Evolutionary conservation across 495 filamentous ascomycete genomes (phyloP), one percentile per base, ranked within the genome.

Genomic region (Aspergillus homomorphus): DNA sequence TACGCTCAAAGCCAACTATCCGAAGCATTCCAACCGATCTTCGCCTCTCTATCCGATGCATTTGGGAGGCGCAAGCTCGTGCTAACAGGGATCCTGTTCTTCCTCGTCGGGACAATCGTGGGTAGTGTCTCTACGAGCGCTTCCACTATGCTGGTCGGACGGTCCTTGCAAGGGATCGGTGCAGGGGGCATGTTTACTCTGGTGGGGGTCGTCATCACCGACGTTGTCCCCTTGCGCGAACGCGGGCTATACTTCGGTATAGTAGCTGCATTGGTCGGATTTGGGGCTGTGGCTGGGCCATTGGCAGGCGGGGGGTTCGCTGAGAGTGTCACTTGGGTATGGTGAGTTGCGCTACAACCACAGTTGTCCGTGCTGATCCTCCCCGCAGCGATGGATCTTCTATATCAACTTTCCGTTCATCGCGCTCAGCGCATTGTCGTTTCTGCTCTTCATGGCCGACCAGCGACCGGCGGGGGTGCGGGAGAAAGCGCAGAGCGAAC

Each of bases 371-470:
- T n/a, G n/a, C n/a, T n/a, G n/a, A n/a, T n/a, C n/a, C n/a, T 8
- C 16, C 22, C 18, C 16, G 21, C 51, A 62, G 82, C 53, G 82
- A 30, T 86, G 83, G 85, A 81, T 84, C 54, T 89, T 88, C 65
- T 89, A 84, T 69, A 81, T 90, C 64, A 90, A 89, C 64, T 69
- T 88, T 16, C 67, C 77, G 18, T 71, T 87, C n/a, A 77, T 77
- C 41, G 84, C 65, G 5, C 55, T 77, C 19, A 68, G 74, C 0
- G 74, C 80, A 0, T 66, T 79, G 26, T 80, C 82, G 48, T 14
- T 85, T 26, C 71, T 83, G 54, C 60, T 82, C 57, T 74, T 84
- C 43, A 9, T 4, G 26, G 3, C 26, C 26, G 26, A 28, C 26
- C 4, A 28, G 26, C 26, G 9, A 4, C 26, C 26, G 3, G 26